Conservation (phyloP, 768 basidiomycete genomes). For the Myochromella boudieri region DNA sequence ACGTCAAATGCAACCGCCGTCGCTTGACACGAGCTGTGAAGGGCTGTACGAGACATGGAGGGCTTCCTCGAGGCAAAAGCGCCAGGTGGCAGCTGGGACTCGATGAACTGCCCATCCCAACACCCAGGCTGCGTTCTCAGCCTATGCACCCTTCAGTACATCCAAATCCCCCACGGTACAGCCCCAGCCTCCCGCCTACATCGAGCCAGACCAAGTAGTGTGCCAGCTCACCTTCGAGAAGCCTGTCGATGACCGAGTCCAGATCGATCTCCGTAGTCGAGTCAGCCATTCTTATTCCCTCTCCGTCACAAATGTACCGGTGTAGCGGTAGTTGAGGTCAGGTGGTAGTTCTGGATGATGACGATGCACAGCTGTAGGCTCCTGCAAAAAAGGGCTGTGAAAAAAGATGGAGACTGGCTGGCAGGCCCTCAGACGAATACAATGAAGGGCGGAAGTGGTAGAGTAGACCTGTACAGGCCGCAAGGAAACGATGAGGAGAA, state of each 20-base stretch:
- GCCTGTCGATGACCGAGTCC: constrained; percentile 98
- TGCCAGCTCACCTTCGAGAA: constrained; percentile 85
- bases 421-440: background rate
- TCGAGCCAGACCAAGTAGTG: constrained; percentile 5
- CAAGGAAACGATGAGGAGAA: constrained; percentile 14
- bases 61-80: too few species aligned
- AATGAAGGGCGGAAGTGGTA: constrained; percentile 8
- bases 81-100: constrained; percentile 4
- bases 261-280: constrained; percentile 93
- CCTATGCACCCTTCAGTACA: background rate
- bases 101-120: background rate
- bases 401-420: constrained; percentile 15
- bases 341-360: constrained; percentile 3
- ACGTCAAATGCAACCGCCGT: background rate
- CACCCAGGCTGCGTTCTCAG: background rate
- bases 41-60: too few species aligned
- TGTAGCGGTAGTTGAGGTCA: constrained; percentile 8
- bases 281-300: constrained; percentile 68
- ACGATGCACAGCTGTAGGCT: constrained; percentile 2
- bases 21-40: too few species aligned
- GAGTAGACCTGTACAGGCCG: constrained; percentile 15
- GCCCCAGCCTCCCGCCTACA: background rate
- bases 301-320: constrained; percentile 14
- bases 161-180: background rate
- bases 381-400: constrained; percentile 11